These are phyloP conservation scores for Cladosporium colombiae DNA, from an alignment of 2,329 filamentous ascomycete genomes.

Conservation along the genomic window DNA sequence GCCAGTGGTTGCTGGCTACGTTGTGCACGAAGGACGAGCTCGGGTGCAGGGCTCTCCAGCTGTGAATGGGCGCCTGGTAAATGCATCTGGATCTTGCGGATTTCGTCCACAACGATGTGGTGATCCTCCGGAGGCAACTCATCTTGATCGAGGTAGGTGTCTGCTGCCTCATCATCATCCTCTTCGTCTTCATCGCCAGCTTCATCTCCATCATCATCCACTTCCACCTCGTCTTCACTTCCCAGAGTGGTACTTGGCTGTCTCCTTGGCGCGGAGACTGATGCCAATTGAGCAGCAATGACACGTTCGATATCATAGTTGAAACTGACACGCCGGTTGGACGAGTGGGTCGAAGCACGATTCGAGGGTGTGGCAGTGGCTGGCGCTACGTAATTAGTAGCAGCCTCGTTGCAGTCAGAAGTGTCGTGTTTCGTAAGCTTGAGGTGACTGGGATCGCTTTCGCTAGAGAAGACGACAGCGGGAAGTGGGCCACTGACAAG, in stretches of 20 bases:
- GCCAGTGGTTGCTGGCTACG: background rate
- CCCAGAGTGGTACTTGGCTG: conserved; percentile 26
- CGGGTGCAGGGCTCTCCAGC: background rate
- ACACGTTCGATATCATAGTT: conserved; percentile 24
- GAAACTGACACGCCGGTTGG: conserved; percentile 23
- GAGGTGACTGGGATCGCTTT: background rate
- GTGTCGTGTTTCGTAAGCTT: background rate
- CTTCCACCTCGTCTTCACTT: conserved; percentile 23
- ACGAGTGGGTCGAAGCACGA: background rate
- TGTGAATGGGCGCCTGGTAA: background rate
- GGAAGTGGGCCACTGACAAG: conserved; percentile 30
- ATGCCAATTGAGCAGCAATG: conserved; percentile 30
- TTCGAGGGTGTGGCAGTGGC: background rate
- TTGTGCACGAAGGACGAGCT: background rate
- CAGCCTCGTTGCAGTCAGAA: background rate
- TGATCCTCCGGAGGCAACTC: conserved; percentile 17
- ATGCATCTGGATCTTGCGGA: background rate
- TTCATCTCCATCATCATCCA: conserved; percentile 22
- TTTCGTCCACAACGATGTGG: background rate
- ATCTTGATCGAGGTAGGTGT: conserved; percentile 22
- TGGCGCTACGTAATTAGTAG: no score
- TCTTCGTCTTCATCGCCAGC: conserved; percentile 19
- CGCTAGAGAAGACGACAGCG: conserved; percentile 27
- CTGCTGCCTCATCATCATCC: conserved; percentile 17
- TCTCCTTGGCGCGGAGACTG: conserved; percentile 31